Evolutionary conservation across 345 rosid species (phyloP).

Genomic region (Cardiospermum halicacabum): DNA sequence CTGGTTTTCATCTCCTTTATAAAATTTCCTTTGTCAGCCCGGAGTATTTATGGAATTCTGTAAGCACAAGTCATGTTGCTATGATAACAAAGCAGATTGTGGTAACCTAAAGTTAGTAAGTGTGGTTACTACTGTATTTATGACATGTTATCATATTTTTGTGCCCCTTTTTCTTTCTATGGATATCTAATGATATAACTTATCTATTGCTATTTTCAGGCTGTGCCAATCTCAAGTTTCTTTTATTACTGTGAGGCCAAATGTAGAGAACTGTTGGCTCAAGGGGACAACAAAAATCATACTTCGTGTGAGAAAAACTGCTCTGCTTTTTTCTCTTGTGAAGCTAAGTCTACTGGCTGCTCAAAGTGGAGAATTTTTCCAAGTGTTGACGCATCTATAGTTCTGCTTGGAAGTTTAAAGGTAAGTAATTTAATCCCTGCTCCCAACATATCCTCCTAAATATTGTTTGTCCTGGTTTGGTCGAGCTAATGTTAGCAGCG

Average conservation of each 20-base stretch:
- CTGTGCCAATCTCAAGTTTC: constrained; percentile 60
- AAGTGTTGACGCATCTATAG: constrained; percentile 47
- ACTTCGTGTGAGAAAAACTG: constrained; percentile 13
- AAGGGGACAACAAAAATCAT: constrained; percentile 18
- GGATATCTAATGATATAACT: not conserved
- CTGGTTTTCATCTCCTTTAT: constrained; percentile 6
- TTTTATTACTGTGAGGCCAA: constrained; percentile 47
- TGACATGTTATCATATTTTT: not conserved
- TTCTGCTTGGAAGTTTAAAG: constrained; percentile 71
- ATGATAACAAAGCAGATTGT: constrained; percentile 40
- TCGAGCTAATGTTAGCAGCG: constrained; percentile 5
- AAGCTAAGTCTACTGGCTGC: constrained; percentile 23
- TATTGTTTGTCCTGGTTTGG: not conserved
- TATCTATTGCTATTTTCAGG: constrained; percentile 39
- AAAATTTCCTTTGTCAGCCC: constrained; percentile 42
- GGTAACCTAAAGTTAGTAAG: constrained; percentile 63
- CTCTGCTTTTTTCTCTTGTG: constrained; percentile 21
- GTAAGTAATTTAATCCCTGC: constrained; percentile 27
- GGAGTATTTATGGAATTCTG: constrained; percentile 63
- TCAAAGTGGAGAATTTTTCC: constrained; percentile 43
- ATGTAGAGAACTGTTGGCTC: constrained; percentile 31
- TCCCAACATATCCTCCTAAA: not conserved
- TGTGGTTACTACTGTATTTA: constrained; percentile 2
- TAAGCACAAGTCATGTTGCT: constrained; percentile 51
- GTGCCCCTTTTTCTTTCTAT: not conserved